phyloP scores from a whole-genome alignment of 2,329 filamentous ascomycete species.

The Ascochyta fabae region DNA sequence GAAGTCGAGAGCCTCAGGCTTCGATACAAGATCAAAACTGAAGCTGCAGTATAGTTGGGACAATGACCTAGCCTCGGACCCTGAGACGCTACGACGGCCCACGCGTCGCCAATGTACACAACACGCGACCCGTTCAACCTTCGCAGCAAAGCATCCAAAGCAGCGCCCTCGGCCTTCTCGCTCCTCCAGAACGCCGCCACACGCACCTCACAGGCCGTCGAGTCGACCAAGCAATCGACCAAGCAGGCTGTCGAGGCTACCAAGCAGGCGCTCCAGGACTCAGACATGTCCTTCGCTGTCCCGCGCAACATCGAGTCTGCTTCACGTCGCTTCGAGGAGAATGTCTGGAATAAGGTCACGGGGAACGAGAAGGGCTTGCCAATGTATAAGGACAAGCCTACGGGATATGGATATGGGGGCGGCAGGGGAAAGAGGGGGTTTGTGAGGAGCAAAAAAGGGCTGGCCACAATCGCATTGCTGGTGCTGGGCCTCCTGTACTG shows the following conservation, averaged over 20 bases:
- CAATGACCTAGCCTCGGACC: constrained; percentile 1
- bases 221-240: constrained; percentile 27
- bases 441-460: constrained; percentile 66
- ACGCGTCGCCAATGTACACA: constrained; percentile 49
- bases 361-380: constrained; percentile 71
- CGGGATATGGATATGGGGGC: constrained; percentile 65
- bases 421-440: constrained; percentile 60
- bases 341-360: constrained; percentile 61
- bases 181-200: constrained; percentile 42
- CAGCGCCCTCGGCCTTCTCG: constrained; percentile 37
- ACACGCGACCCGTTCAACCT: constrained; percentile 55
- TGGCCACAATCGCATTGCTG: constrained; percentile 60
- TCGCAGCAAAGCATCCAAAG: constrained; percentile 42
- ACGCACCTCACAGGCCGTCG: constrained; percentile 29
- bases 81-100: constrained; percentile 14
- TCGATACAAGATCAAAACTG: no score
- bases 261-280: constrained; percentile 39
- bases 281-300: constrained; percentile 53
- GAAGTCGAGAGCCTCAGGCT: not conserved
- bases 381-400: constrained; percentile 99
- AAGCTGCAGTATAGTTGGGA: not conserved
- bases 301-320: constrained; percentile 52
- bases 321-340: constrained; percentile 50
- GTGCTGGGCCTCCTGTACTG: constrained; percentile 71
- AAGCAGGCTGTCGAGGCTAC: constrained; percentile 44